phyloP scores from a whole-genome alignment of 1,284 basidiomycete species.

The Trichosporon ovoides region DNA sequence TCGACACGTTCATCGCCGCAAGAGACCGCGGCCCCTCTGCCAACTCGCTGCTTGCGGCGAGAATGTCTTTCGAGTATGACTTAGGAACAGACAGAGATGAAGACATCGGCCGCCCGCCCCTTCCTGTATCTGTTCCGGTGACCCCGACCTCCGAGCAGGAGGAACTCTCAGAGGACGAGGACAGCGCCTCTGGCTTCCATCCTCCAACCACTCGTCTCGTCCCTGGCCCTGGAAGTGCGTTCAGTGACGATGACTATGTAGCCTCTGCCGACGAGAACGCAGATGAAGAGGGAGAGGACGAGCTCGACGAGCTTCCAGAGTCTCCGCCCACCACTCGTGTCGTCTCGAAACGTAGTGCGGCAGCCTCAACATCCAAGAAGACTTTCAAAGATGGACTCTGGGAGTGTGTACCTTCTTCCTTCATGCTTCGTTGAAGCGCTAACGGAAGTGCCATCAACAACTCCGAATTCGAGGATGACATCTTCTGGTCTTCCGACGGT shows the following conservation, averaged over 20 bases:
- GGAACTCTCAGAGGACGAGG: neutral
- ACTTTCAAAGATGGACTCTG: slow-evolving; percentile 18
- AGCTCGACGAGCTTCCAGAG: neutral
- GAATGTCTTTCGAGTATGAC: too few species aligned
- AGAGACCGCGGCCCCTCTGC: neutral
- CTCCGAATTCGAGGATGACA: neutral
- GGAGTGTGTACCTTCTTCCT: slow-evolving; percentile 10
- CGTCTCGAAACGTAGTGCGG: neutral
- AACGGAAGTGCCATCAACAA: slow-evolving; percentile 18
- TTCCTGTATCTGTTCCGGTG: neutral
- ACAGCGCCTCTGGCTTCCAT: neutral
- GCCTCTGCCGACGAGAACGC: neutral
- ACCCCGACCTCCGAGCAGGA: neutral
- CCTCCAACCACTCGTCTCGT: neutral
- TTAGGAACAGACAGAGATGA: too few species aligned
- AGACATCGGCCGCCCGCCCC: too few species aligned
- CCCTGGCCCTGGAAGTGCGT: neutral
- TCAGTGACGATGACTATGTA: slow-evolving; percentile 1
- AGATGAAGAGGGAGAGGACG: neutral
- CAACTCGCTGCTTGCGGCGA: too few species aligned
- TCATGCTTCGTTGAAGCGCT: neutral
- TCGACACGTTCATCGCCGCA: neutral
- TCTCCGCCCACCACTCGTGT: neutral
- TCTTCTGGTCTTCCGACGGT: slow-evolving; percentile 14
- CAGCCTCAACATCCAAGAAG: neutral